A percentile compares a stretch with the other conserved stretches of the same genome.
phyloP scores from a whole-genome alignment of 2,329 filamentous ascomycete species.

The Curvularia sp. region DNA sequence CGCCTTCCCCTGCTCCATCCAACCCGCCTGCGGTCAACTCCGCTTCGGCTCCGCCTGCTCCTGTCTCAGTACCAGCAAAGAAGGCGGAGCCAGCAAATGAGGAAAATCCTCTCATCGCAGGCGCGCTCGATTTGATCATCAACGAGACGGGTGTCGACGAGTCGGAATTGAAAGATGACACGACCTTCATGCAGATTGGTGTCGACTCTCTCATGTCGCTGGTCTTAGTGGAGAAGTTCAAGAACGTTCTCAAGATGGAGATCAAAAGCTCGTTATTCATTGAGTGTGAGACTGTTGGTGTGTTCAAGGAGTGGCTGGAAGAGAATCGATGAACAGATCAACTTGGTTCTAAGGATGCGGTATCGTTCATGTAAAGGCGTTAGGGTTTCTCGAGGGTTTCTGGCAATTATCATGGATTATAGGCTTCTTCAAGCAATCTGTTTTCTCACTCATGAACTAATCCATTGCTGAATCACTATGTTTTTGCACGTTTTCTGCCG shows the following conservation, averaged over 20 bases:
- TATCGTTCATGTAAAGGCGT: no score
- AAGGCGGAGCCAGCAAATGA: no score
- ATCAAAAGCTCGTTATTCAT: conserved; percentile 6
- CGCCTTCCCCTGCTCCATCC: no score
- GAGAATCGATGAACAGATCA: conserved; percentile 3
- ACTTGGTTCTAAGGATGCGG: background rate
- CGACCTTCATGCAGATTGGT: conserved; percentile 4
- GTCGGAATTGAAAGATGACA: conserved; percentile 1
- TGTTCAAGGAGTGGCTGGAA: conserved; percentile 7
- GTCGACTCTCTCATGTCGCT: conserved; percentile 7
- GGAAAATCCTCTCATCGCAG: background rate
- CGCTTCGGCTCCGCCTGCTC: no score
- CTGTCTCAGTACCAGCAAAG: background rate
- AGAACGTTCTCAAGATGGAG: conserved; percentile 7
- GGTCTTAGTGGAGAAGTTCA: conserved; percentile 3
- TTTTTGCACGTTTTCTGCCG: no score
- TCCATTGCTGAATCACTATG: no score
- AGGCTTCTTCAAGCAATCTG: no score
- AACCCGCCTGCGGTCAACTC: no score
- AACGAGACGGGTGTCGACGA: conserved; percentile 3
- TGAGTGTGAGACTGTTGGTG: conserved; percentile 3
- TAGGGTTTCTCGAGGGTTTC: no score
- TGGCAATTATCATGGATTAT: no score
- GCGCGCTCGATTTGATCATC: background rate
- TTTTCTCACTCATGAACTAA: no score